phyloP scores from a whole-genome alignment of 257 asterid genomes.

The Anisodus acutangulus region DNA sequence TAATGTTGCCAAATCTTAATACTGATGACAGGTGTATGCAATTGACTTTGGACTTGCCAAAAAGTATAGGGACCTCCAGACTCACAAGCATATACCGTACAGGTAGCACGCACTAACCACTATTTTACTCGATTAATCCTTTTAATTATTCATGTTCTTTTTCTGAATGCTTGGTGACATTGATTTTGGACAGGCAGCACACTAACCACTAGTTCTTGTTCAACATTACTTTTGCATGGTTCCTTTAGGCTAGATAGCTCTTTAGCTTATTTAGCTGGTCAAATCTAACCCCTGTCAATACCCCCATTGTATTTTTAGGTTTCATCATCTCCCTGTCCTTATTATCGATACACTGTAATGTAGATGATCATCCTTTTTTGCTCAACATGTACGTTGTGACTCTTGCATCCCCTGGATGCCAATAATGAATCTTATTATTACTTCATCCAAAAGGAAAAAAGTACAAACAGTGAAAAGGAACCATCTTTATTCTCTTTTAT shows the following conservation, averaged over 20 bases:
- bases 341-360: background rate
- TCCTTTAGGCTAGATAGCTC: background rate
- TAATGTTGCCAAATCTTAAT: constrained; percentile 28
- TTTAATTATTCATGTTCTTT: background rate
- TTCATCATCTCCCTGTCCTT: background rate
- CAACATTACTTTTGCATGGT: background rate
- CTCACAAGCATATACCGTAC: constrained; percentile 54
- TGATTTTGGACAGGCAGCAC: background rate
- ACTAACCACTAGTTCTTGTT: background rate
- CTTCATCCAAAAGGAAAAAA: background rate
- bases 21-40: constrained; percentile 43
- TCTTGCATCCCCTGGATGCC: background rate
- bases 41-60: constrained; percentile 51
- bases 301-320: background rate
- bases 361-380: background rate
- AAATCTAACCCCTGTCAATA: background rate
- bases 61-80: constrained; percentile 50
- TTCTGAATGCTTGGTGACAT: background rate
- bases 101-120: constrained; percentile 32
- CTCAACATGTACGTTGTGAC: background rate
- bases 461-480: background rate
- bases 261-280: background rate
- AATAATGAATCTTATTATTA: background rate
- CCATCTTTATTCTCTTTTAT: background rate
- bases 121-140: background rate